Evolutionary conservation across 2,329 filamentous ascomycete genomes (phyloP).

Genomic region (Trichoderma sp.): DNA sequence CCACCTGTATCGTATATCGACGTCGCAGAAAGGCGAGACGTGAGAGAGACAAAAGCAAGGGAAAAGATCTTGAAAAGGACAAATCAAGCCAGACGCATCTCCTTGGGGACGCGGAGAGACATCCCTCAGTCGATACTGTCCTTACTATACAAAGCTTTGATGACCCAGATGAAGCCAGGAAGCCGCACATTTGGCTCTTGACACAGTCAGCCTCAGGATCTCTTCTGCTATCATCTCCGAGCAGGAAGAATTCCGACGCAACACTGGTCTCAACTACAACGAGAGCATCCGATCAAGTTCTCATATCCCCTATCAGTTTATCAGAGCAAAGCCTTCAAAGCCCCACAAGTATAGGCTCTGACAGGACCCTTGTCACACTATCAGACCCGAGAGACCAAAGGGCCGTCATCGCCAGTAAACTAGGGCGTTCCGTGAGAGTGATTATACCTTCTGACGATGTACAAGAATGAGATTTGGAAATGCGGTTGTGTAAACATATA

Average conservation of each 20-base stretch:
- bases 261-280: constrained; percentile 5
- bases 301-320: constrained; percentile 1
- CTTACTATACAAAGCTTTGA: constrained; percentile 10
- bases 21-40: constrained; percentile 30
- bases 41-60: constrained; percentile 24
- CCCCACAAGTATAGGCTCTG: not conserved
- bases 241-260: not conserved
- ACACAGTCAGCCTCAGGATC: constrained; percentile 15
- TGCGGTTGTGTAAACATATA: not conserved
- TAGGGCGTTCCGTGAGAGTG: not conserved
- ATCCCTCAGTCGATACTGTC: constrained; percentile 24
- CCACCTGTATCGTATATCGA: constrained; percentile 33
- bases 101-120: constrained; percentile 11
- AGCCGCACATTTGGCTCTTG: constrained; percentile 22
- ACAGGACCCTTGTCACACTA: not conserved
- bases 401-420: not conserved
- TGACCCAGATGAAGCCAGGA: constrained; percentile 5
- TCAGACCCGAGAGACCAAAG: constrained; percentile 1
- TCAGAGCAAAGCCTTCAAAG: not conserved
- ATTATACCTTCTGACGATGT: not conserved
- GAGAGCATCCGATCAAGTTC: not conserved
- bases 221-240: not conserved
- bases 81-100: constrained; percentile 23
- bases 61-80: constrained; percentile 19
- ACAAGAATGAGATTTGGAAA: not conserved